A percentile compares a stretch with the other conserved stretches of the same genome.
Evolutionary conservation across 179 eudicot species (phyloP).

Genomic region (Patellifolia procumbens): DNA sequence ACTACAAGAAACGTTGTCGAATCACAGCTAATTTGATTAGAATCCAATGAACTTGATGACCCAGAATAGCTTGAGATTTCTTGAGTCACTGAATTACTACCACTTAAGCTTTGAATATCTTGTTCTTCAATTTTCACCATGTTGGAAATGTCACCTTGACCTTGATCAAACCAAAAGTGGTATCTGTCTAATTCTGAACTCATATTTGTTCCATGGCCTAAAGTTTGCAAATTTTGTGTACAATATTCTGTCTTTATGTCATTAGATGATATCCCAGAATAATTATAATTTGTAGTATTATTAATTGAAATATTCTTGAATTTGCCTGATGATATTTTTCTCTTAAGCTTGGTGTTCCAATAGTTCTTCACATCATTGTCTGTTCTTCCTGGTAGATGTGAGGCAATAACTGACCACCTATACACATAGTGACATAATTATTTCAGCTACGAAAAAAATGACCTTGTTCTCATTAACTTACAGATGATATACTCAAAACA

Average conservation of each 20-base stretch:
- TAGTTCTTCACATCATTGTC: conserved; percentile 48
- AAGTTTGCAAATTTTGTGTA: neutral
- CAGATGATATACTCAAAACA: no score
- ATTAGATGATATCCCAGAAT: neutral
- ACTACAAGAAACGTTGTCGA: neutral
- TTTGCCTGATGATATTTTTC: conserved; percentile 18
- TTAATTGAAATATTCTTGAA: neutral
- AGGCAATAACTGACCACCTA: conserved; percentile 61
- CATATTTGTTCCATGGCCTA: neutral
- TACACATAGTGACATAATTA: neutral
- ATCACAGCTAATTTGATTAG: neutral
- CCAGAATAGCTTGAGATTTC: conserved; percentile 22
- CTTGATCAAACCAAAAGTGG: neutral
- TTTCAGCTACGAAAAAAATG: no score
- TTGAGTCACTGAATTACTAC: conserved; percentile 1
- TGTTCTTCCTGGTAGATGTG: conserved; percentile 46
- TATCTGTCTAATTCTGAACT: neutral
- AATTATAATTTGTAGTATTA: neutral
- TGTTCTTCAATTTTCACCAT: neutral
- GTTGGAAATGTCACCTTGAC: neutral
- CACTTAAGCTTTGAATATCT: neutral
- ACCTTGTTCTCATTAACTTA: neutral
- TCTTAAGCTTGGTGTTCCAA: conserved; percentile 37
- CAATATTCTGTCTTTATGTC: neutral
- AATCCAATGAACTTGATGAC: conserved; percentile 15